phyloP scores from a whole-genome alignment of 2,329 filamentous ascomycete genomes.

The Ramularia endophylla region DNA sequence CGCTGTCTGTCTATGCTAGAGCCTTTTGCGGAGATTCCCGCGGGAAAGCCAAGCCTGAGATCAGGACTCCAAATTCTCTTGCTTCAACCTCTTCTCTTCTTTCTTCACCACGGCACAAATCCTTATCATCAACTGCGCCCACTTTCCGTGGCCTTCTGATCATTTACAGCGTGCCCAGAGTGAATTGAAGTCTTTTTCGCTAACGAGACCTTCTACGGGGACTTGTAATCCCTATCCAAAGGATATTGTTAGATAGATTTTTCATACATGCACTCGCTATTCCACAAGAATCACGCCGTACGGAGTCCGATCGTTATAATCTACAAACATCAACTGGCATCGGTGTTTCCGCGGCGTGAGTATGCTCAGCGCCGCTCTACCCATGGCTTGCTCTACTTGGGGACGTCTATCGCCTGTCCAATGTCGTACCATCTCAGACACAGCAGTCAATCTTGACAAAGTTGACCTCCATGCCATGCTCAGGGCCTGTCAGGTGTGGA shows the following conservation, averaged over 20 bases:
- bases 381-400: no score
- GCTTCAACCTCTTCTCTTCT: slow-evolving; percentile 23
- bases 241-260: slow-evolving; percentile 96
- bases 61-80: neutral
- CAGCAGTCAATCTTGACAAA: no score
- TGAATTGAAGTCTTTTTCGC: slow-evolving; percentile 86
- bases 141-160: slow-evolving; percentile 69
- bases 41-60: neutral
- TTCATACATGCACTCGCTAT: slow-evolving; percentile 62
- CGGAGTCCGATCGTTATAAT: no score
- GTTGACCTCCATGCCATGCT: no score
- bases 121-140: slow-evolving; percentile 91
- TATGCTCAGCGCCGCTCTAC: no score
- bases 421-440: no score
- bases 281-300: neutral
- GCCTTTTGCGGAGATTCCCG: neutral
- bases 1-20: neutral
- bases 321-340: no score
- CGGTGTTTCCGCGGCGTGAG: no score
- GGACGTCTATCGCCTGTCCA: no score
- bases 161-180: slow-evolving; percentile 88
- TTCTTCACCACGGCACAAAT: slow-evolving; percentile 55
- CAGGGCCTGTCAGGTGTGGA: no score
- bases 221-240: slow-evolving; percentile 43
- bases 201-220: slow-evolving; percentile 75